Percentiles rank a stretch among this genome's conserved stretches.
Conservation (phyloP, 2,329 filamentous ascomycete genomes). For the Aspergillus arachidicola region DNA sequence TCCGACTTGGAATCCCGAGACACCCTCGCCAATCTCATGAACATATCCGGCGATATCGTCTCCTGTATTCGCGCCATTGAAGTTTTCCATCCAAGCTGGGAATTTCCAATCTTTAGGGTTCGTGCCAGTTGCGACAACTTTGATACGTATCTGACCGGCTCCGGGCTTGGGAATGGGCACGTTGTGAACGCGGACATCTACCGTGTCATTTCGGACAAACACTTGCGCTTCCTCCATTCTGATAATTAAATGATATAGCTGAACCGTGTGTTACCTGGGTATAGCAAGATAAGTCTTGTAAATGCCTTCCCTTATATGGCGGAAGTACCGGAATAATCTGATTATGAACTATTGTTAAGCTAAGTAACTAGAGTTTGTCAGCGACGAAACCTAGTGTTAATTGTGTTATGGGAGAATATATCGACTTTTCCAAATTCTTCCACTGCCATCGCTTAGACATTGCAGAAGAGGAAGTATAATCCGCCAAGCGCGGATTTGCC, state of each 20-base stretch:
- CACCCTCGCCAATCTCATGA: slow-evolving; percentile 52
- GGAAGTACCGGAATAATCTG: neutral
- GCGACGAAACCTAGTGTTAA: too few relatives aligned
- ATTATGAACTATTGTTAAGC: neutral
- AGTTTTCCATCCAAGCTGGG: slow-evolving; percentile 13
- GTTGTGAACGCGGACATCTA: neutral
- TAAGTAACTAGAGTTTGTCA: too few relatives aligned
- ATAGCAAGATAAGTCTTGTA: neutral
- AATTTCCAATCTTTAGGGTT: slow-evolving; percentile 53
- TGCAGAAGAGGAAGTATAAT: too few relatives aligned
- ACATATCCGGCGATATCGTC: slow-evolving; percentile 56
- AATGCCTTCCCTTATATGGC: neutral
- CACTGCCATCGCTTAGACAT: neutral
- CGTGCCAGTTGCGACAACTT: slow-evolving; percentile 39
- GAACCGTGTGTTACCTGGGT: neutral
- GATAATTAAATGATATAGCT: neutral
- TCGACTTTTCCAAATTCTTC: neutral
- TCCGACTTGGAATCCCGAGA: slow-evolving; percentile 56
- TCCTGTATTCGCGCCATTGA: slow-evolving; percentile 11
- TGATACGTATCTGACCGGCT: slow-evolving; percentile 37
- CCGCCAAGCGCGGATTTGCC: neutral
- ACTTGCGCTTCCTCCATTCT: slow-evolving; percentile 3
- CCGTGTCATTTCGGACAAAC: neutral
- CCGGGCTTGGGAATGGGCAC: slow-evolving; percentile 40
- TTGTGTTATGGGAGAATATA: too few relatives aligned